A percentile compares a stretch with the other conserved stretches of the same genome.
These are phyloP conservation scores for Pseudocercospora musae DNA, from an alignment of 2,329 filamentous ascomycete species.

Conservation along the genomic window DNA sequence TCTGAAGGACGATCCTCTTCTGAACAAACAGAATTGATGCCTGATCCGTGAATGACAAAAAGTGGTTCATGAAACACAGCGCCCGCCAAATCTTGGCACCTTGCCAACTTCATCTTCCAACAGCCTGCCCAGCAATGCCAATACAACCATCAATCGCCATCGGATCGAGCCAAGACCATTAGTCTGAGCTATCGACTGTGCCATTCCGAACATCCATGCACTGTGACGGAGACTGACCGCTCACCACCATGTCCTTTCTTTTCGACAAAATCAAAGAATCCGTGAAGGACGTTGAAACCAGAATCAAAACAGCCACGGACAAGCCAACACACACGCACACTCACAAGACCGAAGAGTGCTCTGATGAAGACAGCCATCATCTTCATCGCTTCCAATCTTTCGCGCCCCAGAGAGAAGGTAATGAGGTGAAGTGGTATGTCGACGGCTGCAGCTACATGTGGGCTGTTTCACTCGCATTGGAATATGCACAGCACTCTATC, in stretches of 20 bases:
- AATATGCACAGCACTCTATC: slow-evolving; percentile 72
- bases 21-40: neutral
- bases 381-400: slow-evolving; percentile 61
- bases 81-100: neutral
- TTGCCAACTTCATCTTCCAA: neutral
- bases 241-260: slow-evolving; percentile 34
- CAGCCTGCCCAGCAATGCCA: neutral
- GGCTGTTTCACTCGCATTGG: slow-evolving; percentile 75
- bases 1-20: neutral
- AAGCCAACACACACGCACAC: slow-evolving; percentile 46
- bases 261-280: slow-evolving; percentile 56
- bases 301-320: slow-evolving; percentile 48
- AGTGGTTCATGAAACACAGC: neutral
- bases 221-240: neutral
- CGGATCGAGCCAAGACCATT: neutral
- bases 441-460: slow-evolving; percentile 83
- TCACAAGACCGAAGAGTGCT: slow-evolving; percentile 40
- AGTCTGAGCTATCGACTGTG: neutral
- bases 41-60: neutral
- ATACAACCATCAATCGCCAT: neutral
- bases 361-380: slow-evolving; percentile 40
- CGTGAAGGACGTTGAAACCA: slow-evolving; percentile 50
- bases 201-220: neutral
- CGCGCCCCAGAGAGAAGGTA: slow-evolving; percentile 67
- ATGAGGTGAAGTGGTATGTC: slow-evolving; percentile 74